A percentile compares a stretch with the other conserved stretches of the same genome.
Conservation (phyloP, 306 rosid genomes). For the Delonix regia region DNA sequence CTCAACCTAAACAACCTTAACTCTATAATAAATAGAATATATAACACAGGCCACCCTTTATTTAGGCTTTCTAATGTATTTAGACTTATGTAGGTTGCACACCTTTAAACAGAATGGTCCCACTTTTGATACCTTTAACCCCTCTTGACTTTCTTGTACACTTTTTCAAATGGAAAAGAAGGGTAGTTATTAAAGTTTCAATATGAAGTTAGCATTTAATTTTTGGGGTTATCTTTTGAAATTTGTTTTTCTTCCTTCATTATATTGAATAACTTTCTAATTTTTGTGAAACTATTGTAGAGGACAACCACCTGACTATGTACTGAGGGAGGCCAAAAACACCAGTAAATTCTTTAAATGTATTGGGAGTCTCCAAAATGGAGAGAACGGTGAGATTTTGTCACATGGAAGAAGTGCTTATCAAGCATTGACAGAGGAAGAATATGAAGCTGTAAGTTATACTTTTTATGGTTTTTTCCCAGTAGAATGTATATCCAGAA, state of each 20-base stretch:
- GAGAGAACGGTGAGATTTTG: constrained; percentile 62
- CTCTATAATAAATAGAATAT: too few species aligned
- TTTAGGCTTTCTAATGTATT: too few species aligned
- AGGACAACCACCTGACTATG: constrained; percentile 94
- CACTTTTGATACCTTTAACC: not conserved
- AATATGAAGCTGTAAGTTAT: constrained; percentile 92
- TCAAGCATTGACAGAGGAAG: constrained; percentile 87
- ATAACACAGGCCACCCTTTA: too few species aligned
- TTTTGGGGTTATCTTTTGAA: not conserved
- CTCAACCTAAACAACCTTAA: too few species aligned
- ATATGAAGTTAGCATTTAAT: not conserved
- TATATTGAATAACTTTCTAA: constrained; percentile 33
- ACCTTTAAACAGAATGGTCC: constrained; percentile 12
- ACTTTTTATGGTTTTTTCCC: constrained; percentile 18
- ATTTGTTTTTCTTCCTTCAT: constrained; percentile 16
- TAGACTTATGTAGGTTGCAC: too few species aligned
- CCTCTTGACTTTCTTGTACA: not conserved
- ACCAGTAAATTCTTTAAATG: constrained; percentile 90
- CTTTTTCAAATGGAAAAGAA: not conserved
- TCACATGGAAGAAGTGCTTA: constrained; percentile 62
- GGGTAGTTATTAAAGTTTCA: constrained; percentile 28
- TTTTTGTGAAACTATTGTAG: constrained; percentile 54
- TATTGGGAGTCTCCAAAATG: constrained; percentile 68
- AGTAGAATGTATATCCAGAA: constrained; percentile 24
- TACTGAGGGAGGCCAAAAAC: constrained; percentile 93